A percentile compares a stretch with the other conserved stretches of the same genome.
phyloP scores from a whole-genome alignment of 1,284 basidiomycete species.

The Tetrapyrgos nigripes region DNA sequence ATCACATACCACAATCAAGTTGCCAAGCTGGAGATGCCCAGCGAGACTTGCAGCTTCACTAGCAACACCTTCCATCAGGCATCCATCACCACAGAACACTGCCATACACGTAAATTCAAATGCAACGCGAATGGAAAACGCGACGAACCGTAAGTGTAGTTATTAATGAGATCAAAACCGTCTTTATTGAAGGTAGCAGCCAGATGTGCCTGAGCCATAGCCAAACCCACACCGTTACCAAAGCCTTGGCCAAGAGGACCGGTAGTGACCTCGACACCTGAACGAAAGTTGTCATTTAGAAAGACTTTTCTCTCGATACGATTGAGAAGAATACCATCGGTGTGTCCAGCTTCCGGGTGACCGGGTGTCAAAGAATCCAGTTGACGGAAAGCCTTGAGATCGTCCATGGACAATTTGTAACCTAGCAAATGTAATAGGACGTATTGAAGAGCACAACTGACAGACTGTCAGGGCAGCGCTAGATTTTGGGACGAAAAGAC shows the following conservation, averaged over 20 bases:
- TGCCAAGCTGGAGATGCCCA: slow-evolving; percentile 92
- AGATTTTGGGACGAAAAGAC: slow-evolving; percentile 30
- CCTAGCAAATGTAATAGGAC: slow-evolving; percentile 84
- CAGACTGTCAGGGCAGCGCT: slow-evolving; percentile 16
- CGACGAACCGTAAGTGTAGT: slow-evolving; percentile 83
- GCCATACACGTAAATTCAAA: slow-evolving; percentile 15
- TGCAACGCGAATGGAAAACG: background rate
- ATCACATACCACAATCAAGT: slow-evolving; percentile 82
- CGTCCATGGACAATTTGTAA: slow-evolving; percentile 85
- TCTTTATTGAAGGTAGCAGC: slow-evolving; percentile 91
- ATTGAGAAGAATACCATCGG: slow-evolving; percentile 64
- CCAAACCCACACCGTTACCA: slow-evolving; percentile 91
- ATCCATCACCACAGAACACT: slow-evolving; percentile 95
- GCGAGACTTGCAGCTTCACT: slow-evolving; percentile 92
- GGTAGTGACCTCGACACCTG: slow-evolving; percentile 92
- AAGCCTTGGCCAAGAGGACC: slow-evolving; percentile 96
- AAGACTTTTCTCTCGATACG: background rate
- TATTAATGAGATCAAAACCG: slow-evolving; percentile 85
- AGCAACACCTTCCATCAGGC: slow-evolving; percentile 95
- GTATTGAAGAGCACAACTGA: slow-evolving; percentile 86
- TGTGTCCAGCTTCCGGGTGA: slow-evolving; percentile 90
- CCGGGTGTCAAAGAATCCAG: slow-evolving; percentile 90
- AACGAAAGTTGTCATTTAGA: background rate
- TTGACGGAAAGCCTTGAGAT: slow-evolving; percentile 87
- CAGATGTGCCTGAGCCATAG: slow-evolving; percentile 92